Evolutionary conservation across 2,329 filamentous ascomycete species (phyloP), one percentile per base, ranked within the genome.

Genomic region (Diplodia intermedia): DNA sequence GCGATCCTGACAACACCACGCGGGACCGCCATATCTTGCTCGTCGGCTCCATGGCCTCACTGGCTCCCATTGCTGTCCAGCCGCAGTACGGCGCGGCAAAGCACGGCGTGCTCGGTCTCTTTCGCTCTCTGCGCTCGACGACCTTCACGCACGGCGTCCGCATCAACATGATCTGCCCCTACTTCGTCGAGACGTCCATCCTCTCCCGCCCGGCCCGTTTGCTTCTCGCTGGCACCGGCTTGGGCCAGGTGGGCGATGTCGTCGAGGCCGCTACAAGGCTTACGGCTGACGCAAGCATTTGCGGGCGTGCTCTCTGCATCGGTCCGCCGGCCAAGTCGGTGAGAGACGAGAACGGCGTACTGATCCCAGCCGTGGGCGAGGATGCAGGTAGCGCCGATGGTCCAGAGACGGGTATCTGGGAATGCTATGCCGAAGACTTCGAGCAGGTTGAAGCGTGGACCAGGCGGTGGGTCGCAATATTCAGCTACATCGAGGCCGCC

Each of bases 111-210:
- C 81, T 89, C 12, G 90, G 89, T 0, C 79, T 91, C 40, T 91
- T 89, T 76, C 83, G 89, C 53, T 81, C 83, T 6, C 78, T 91
- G 55, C 82, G 89, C 18, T 75, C 80, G 4, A 84, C 79, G 7
- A 80, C 83, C 2, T 81, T 82, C 66, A 71, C 77, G 8, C 77
- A 82, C 52, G 86, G 86, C 29, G 79, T 91, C 52, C 83, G 90
- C 54, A 80, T 90, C 69, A 91, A 91, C 74, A 81, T 90, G 73
- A 75, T 91, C n/a, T 85, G 84, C 68, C 89, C 89, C 0, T 91
- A 90, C 77, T 91, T 90, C 75, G 83, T 85, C 72, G 85, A 88
- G 71, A 89, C 87, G 15, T 86, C 87, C n/a, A 83, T 91, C 54
- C 75, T 89, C 4, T 78, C 82, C 0, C 69, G 77, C 1, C 67